These are phyloP conservation scores for Plenodomus tracheiphilus DNA, from an alignment of 2,329 filamentous ascomycete species.

Conservation along the genomic window DNA sequence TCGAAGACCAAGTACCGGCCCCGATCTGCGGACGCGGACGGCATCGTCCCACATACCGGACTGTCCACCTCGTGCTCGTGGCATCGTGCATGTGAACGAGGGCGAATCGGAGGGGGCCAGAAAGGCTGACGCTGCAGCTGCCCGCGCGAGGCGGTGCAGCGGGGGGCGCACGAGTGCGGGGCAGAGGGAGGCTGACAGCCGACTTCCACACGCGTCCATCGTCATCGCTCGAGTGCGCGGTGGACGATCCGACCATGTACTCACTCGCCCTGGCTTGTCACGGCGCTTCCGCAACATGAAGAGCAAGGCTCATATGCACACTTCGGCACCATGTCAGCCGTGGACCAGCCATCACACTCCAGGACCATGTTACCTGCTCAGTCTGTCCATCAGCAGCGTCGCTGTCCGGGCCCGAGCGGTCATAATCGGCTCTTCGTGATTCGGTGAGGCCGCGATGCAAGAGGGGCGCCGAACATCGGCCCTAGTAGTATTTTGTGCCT, in stretches of 20 bases:
- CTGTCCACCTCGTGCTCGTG: too few relatives aligned
- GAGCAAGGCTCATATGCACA: neutral
- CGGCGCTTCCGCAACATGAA: slow-evolving; percentile 1
- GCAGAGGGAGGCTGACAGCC: slow-evolving; percentile 8
- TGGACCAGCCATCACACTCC: neutral
- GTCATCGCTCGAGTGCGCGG: slow-evolving; percentile 14
- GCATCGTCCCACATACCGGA: neutral
- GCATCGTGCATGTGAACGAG: slow-evolving; percentile 1
- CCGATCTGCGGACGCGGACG: neutral
- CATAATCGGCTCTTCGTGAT: slow-evolving; percentile 28
- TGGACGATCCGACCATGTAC: too few relatives aligned
- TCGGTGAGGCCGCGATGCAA: slow-evolving; percentile 11
- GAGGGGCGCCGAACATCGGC: slow-evolving; percentile 34
- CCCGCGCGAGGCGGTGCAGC: neutral
- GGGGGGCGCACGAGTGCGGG: slow-evolving; percentile 21
- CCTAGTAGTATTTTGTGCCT: slow-evolving; percentile 25
- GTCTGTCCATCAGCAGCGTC: slow-evolving; percentile 4
- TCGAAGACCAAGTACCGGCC: neutral
- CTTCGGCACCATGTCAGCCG: neutral
- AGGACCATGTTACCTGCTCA: neutral
- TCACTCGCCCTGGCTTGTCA: too few relatives aligned
- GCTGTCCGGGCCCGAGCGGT: slow-evolving; percentile 3
- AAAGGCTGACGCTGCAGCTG: slow-evolving; percentile 14
- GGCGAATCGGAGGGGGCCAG: slow-evolving; percentile 20
- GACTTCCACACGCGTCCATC: slow-evolving; percentile 9